Base-by-base conservation (phyloP, 768 basidiomycete species). In the Pluteus cervinus region DNA sequence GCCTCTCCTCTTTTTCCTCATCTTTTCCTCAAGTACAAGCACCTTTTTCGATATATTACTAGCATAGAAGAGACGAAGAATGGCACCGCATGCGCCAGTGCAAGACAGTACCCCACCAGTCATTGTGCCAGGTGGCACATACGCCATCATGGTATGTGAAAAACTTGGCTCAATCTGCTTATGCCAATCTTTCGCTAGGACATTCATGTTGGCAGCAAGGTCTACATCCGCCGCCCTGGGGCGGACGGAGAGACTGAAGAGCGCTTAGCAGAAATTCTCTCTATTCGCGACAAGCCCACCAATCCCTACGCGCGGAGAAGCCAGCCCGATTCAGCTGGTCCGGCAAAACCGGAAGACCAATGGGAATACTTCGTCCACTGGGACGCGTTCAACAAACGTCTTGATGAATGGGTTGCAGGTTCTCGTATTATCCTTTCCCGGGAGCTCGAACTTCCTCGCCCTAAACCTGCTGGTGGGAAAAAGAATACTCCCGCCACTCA, bases 351-450 rank as follows among this genome's bases (percentile, higher is more conserved):
- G 7, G 82, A 83, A 51, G 88, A 91, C 57, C 81, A 85, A 50
- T 75, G 78, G 58, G 93, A 98, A 59, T 98, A 81, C 68, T 99
- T 98, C 54, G 90, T 98, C 14, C 96, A 99, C 54, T 99, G 94
- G 83, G 91, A 97, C 50, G 80, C 89, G 47, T 98, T 97, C 74
- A 99, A 99, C 70, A 99, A 99, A 60, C 92, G 96, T 45, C 70
- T 98, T 26, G 96, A 99, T 56, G 96, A 96, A 38, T 99, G 96
- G 96, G 84, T 99, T 16, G 65, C 85, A 10, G 89, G 87, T 11
- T 83, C 86, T 1, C 79, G 94, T 26, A 74, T 99, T 40, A 75
- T 98, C 28, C 68, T 93, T 30, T 72, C 66, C 42, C 74, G 83
- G 46, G 92, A 96, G 53, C 73, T 99, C 46, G 92, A 98, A 60